Evolutionary conservation across 345 rosid species (phyloP).

Genomic region (Gossypium ekmanianum): DNA sequence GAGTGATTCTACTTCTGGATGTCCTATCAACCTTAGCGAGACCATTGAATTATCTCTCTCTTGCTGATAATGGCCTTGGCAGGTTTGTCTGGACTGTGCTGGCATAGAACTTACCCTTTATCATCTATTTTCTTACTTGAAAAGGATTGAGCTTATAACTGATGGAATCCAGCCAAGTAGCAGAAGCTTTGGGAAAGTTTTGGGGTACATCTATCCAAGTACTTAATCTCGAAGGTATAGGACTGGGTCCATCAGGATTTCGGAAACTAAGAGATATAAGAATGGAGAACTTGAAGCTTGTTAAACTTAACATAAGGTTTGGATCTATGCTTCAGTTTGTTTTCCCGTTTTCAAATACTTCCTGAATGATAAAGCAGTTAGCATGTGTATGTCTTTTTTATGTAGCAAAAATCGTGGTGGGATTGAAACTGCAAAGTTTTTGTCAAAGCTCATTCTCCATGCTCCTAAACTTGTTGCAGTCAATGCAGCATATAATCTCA

Average conservation of each 20-base stretch:
- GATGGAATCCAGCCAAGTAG: slow-evolving; percentile 51
- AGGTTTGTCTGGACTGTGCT: slow-evolving; percentile 43
- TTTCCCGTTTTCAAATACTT: slow-evolving; percentile 3
- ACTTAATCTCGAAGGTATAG: slow-evolving; percentile 69
- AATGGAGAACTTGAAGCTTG: slow-evolving; percentile 40
- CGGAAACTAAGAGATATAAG: slow-evolving; percentile 40
- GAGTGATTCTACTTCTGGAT: slow-evolving; percentile 56
- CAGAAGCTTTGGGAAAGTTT: slow-evolving; percentile 50
- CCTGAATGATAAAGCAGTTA: background rate
- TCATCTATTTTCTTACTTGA: slow-evolving; percentile 11
- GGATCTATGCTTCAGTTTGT: slow-evolving; percentile 16
- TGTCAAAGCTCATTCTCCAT: slow-evolving; percentile 54
- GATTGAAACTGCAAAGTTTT: slow-evolving; percentile 61
- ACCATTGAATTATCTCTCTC: slow-evolving; percentile 52
- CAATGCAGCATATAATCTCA: slow-evolving; percentile 67
- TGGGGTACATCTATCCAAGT: slow-evolving; percentile 41
- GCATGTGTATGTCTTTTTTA: slow-evolving; percentile 14
- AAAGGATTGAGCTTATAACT: slow-evolving; percentile 19
- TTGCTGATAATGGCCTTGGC: slow-evolving; percentile 79
- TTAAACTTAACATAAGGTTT: slow-evolving; percentile 69
- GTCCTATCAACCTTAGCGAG: slow-evolving; percentile 42
- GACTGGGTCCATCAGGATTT: slow-evolving; percentile 77
- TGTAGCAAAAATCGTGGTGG: slow-evolving; percentile 89
- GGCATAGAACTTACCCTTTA: slow-evolving; percentile 12
- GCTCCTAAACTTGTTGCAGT: slow-evolving; percentile 60